Evolutionary conservation across 805 yeast species (phyloP).

Genomic region (Candida coquimbonensis): DNA sequence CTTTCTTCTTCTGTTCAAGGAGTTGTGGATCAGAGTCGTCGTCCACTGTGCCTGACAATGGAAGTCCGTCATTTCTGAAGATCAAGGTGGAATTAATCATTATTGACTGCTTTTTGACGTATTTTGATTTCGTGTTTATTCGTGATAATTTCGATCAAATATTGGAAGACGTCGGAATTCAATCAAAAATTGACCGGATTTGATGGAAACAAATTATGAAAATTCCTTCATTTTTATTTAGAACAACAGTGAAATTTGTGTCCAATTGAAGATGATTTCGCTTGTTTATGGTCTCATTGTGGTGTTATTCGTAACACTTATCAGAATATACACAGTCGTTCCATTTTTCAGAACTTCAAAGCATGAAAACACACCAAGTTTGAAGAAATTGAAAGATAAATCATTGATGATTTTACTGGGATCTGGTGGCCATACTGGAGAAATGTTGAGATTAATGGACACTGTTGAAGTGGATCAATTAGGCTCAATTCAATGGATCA

Average conservation of each 20-base stretch:
- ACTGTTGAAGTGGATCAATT: slow-evolving; percentile 21
- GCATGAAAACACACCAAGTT: background rate
- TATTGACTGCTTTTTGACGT: background rate
- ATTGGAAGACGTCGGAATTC: no score
- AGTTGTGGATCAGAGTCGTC: slow-evolving; percentile 59
- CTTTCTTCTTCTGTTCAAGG: slow-evolving; percentile 74
- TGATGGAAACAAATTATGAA: no score
- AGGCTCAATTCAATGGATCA: slow-evolving; percentile 26
- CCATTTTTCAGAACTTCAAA: no score
- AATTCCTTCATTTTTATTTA: no score
- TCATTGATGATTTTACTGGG: slow-evolving; percentile 49
- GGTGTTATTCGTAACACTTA: background rate
- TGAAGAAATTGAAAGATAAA: slow-evolving; percentile 8
- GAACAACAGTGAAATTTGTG: background rate
- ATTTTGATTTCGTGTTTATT: background rate
- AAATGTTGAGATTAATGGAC: slow-evolving; percentile 68
- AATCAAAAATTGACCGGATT: no score
- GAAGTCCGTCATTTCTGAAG: slow-evolving; percentile 70
- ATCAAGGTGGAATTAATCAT: slow-evolving; percentile 64
- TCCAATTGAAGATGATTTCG: background rate
- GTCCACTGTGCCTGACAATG: slow-evolving; percentile 87
- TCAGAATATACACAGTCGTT: no score
- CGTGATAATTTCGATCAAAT: no score
- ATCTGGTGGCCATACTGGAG: slow-evolving; percentile 97
- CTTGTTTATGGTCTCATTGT: background rate